Conservation (phyloP, 805 yeast genomes). For the Yarrowia deformans region DNA sequence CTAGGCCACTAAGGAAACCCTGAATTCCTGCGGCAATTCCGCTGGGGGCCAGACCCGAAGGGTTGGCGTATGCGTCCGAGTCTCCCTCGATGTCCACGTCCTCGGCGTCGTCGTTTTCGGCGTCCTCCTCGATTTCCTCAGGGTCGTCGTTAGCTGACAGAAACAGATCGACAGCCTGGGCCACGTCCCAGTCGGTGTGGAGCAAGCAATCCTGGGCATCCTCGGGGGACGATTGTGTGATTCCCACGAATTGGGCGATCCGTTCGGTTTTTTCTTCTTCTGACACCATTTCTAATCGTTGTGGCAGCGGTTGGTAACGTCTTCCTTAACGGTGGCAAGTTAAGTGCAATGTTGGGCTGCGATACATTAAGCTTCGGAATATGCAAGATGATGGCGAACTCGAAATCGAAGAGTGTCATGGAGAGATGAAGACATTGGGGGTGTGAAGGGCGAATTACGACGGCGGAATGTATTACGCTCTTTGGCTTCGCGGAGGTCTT, state of each 20-base stretch:
- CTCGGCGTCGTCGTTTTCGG: slow-evolving; percentile 29
- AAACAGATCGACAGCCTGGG: slow-evolving; percentile 42
- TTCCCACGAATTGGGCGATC: slow-evolving; percentile 50
- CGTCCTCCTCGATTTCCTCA: slow-evolving; percentile 32
- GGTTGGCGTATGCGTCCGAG: slow-evolving; percentile 29
- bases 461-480: not conserved
- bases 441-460: not conserved
- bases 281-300: slow-evolving; percentile 20
- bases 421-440: not conserved
- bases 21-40: slow-evolving; percentile 37
- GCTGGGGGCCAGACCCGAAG: slow-evolving; percentile 33
- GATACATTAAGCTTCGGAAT: slow-evolving; percentile 1
- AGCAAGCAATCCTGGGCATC: slow-evolving; percentile 54
- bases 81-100: slow-evolving; percentile 17
- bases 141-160: slow-evolving; percentile 36
- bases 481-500: no score
- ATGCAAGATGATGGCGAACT: slow-evolving; percentile 8
- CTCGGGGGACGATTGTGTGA: slow-evolving; percentile 52
- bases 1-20: slow-evolving; percentile 26
- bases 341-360: slow-evolving; percentile 23
- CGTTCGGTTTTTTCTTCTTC: slow-evolving; percentile 42
- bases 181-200: slow-evolving; percentile 49
- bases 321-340: slow-evolving; percentile 31
- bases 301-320: not conserved
- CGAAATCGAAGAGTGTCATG: not conserved